These are phyloP conservation scores for Ramaria rubella DNA, from an alignment of 768 basidiomycete species.

Conservation along the genomic window DNA sequence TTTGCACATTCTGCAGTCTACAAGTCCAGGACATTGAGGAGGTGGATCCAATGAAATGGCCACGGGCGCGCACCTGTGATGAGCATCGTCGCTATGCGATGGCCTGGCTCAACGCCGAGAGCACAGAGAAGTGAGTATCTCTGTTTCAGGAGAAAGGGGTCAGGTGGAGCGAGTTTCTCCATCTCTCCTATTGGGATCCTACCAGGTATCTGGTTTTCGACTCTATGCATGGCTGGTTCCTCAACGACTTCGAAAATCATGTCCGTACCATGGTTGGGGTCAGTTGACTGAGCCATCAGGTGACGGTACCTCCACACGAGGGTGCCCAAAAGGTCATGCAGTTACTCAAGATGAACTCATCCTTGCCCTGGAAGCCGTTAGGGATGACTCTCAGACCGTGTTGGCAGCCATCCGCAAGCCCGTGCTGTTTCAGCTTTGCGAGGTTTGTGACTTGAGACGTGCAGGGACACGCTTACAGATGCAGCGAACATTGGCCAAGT, in stretches of 20 bases:
- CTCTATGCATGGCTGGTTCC: slow-evolving; percentile 19
- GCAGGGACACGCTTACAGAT: no score
- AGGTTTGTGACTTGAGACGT: no score
- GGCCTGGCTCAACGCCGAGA: slow-evolving; percentile 4
- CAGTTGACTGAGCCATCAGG: neutral
- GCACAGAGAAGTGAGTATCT: neutral
- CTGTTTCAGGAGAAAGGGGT: slow-evolving; percentile 11
- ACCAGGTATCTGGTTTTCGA: slow-evolving; percentile 16
- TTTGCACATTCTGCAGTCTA: neutral
- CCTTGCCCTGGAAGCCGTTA: neutral
- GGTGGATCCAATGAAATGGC: neutral
- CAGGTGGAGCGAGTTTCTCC: slow-evolving; percentile 16
- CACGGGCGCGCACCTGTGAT: neutral
- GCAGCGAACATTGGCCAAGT: no score
- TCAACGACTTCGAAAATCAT: slow-evolving; percentile 2
- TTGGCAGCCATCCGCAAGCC: neutral
- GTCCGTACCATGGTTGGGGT: neutral
- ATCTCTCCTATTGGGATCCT: slow-evolving; percentile 22
- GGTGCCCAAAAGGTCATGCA: neutral
- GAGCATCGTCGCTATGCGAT: neutral
- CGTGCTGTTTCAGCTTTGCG: no score
- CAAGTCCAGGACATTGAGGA: neutral
- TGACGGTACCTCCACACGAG: neutral
- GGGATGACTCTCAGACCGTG: neutral
- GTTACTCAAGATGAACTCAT: neutral